A percentile compares a stretch with the other conserved stretches of the same genome.
Conservation (phyloP, 495 filamentous ascomycete genomes). For the Daldinia concentrica region DNA sequence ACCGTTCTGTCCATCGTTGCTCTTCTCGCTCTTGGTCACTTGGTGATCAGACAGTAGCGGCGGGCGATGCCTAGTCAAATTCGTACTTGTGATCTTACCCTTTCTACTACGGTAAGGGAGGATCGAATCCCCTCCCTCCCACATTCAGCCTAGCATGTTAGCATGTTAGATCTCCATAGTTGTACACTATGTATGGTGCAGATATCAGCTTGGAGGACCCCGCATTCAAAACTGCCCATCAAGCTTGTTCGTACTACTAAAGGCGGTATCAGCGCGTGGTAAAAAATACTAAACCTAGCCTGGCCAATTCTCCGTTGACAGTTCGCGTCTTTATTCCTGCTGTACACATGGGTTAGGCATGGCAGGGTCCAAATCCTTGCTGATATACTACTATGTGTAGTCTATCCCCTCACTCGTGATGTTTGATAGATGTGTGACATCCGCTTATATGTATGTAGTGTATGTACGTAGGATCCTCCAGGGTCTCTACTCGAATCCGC, state of each 20-base stretch:
- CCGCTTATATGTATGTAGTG: slow-evolving; percentile 3
- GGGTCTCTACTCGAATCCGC: slow-evolving; percentile 22
- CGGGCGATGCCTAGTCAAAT: slow-evolving; percentile 8
- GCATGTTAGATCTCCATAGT: slow-evolving; percentile 28
- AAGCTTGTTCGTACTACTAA: slow-evolving; percentile 14
- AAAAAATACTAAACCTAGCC: slow-evolving; percentile 37
- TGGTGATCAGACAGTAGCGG: slow-evolving; percentile 32
- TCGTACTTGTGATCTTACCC: slow-evolving; percentile 18
- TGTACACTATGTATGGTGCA: slow-evolving; percentile 3
- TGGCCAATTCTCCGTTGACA: slow-evolving; percentile 24
- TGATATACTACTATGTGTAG: background rate
- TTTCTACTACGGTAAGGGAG: slow-evolving; percentile 22
- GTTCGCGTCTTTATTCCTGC: slow-evolving; percentile 21
- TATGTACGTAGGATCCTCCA: slow-evolving; percentile 12
- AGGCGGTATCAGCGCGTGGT: slow-evolving; percentile 41
- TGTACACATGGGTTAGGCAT: slow-evolving; percentile 8
- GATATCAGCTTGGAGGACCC: slow-evolving; percentile 33
- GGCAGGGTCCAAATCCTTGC: slow-evolving; percentile 36
- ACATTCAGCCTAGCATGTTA: slow-evolving; percentile 4
- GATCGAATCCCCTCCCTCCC: slow-evolving; percentile 22
- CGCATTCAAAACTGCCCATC: slow-evolving; percentile 25
- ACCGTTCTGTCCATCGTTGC: slow-evolving; percentile 30
- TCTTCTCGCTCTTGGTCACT: slow-evolving; percentile 23
- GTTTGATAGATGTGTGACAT: slow-evolving; percentile 30
- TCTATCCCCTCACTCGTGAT: slow-evolving; percentile 29